A percentile compares a stretch with the other conserved stretches of the same genome.
Evolutionary conservation across 148 eudicot genomes (phyloP).

Genomic region (Rhododendron molle): DNA sequence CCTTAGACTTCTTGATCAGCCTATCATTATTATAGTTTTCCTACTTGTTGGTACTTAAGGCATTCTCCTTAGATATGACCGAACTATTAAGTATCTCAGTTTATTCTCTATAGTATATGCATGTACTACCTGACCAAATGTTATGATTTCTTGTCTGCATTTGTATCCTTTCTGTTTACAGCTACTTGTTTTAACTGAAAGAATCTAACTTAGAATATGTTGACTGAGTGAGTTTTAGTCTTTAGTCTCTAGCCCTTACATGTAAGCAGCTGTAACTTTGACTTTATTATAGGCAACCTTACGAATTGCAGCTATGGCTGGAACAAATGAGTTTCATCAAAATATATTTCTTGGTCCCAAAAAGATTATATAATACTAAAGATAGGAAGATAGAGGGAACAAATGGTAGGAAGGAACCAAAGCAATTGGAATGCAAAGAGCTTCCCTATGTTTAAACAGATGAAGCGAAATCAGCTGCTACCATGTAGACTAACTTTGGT

Average conservation of each 20-base stretch:
- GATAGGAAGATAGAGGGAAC: no score
- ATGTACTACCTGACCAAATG: no score
- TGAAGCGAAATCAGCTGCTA: constrained; percentile 24
- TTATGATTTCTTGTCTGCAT: background rate
- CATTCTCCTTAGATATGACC: background rate
- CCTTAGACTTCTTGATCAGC: background rate
- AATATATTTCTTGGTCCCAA: no score
- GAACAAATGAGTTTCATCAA: no score
- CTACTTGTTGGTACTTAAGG: background rate
- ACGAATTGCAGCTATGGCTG: no score
- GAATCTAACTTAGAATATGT: background rate
- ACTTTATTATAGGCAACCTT: no score
- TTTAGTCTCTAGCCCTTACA: no score
- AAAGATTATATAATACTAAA: no score
- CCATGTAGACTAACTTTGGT: constrained; percentile 14
- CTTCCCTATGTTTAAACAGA: background rate
- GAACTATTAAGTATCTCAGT: background rate
- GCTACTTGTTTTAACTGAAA: background rate
- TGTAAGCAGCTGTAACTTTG: no score
- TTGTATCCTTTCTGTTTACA: background rate
- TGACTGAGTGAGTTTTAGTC: background rate
- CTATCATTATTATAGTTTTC: background rate
- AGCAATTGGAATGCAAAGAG: no score
- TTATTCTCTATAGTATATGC: background rate
- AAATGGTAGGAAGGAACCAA: no score